A percentile compares a stretch with the other conserved stretches of the same genome.
phyloP scores from a whole-genome alignment of 257 asterid species.

The Perilla frutescens region DNA sequence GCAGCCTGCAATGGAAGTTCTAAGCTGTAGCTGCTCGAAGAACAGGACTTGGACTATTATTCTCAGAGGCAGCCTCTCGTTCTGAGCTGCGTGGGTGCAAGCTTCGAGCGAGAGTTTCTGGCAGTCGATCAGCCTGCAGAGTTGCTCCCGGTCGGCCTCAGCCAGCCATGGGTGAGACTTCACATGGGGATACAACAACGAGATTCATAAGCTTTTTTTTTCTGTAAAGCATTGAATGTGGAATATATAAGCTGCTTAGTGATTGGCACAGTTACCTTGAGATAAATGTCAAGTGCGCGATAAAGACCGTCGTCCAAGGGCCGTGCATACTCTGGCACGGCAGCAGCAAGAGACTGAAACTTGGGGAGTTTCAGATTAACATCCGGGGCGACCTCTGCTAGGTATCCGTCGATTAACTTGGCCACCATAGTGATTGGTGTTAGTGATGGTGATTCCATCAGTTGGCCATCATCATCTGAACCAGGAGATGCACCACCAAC shows the following conservation, averaged over 20 bases:
- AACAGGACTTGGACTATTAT: constrained; percentile 90
- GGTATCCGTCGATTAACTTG: constrained; percentile 86
- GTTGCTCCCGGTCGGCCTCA: constrained; percentile 87
- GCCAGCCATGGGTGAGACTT: constrained; percentile 97
- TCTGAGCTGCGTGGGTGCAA: constrained; percentile 98
- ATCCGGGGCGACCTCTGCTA: constrained; percentile 97
- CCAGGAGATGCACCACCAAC: constrained; percentile 83
- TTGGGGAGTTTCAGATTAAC: constrained; percentile 85
- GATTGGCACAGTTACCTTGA: constrained; percentile 61
- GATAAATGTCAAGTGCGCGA: constrained; percentile 90
- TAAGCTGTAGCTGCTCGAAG: constrained; percentile 93
- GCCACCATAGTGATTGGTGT: constrained; percentile 95
- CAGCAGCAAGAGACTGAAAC: constrained; percentile 86
- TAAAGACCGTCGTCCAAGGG: constrained; percentile 97
- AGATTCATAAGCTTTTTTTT: neutral
- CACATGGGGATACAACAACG: constrained; percentile 26
- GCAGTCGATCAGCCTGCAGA: constrained; percentile 95
- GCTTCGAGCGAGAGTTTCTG: constrained; percentile 98
- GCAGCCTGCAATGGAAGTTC: constrained; percentile 95
- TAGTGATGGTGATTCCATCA: constrained; percentile 84
- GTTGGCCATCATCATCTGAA: constrained; percentile 68
- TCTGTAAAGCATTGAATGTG: too few species aligned
- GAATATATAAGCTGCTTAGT: too few species aligned
- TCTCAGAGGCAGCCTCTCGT: constrained; percentile 88
- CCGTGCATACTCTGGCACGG: constrained; percentile 91